These are phyloP conservation scores for Tritrichomonas musculus DNA, from an alignment of 208 protist genomes.

Conservation along the genomic window DNA sequence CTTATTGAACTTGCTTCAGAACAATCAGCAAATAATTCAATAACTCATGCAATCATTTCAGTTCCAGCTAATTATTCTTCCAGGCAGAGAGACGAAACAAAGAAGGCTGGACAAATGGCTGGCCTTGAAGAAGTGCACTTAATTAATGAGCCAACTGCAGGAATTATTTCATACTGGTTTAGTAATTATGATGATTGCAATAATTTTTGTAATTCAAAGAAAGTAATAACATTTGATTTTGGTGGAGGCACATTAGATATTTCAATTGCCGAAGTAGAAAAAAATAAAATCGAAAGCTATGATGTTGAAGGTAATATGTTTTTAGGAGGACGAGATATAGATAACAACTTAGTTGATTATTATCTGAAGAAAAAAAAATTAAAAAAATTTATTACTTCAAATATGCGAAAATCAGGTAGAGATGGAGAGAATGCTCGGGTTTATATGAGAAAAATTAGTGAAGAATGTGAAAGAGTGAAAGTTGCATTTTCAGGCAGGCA, in stretches of 20 bases:
- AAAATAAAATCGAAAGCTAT: conserved; percentile 70
- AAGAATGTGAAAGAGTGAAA: too few species aligned
- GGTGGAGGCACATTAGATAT: conserved; percentile 76
- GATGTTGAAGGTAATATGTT: conserved; percentile 96
- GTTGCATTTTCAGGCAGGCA: too few species aligned
- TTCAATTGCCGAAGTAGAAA: conserved; percentile 93
- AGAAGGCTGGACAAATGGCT: conserved; percentile 73
- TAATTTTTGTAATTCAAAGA: too few species aligned
- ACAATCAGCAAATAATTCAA: conserved; percentile 72
- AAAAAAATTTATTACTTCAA: too few species aligned
- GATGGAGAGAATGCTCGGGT: too few species aligned
- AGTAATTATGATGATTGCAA: conserved; percentile 63
- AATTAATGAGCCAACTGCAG: conserved; percentile 99
- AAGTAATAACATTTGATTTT: conserved; percentile 57
- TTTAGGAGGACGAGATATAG: conserved; percentile 89
- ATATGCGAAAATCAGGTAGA: too few species aligned
- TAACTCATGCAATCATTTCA: conserved; percentile 83
- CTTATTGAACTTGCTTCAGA: conserved; percentile 85
- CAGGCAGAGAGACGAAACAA: conserved; percentile 73
- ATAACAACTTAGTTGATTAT: conserved; percentile 86
- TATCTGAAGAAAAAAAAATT: too few species aligned
- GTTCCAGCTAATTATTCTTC: conserved; percentile 94
- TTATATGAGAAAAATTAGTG: too few species aligned
- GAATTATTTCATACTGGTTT: conserved; percentile 95
- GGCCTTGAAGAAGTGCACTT: conserved; percentile 91